These are phyloP conservation scores for Plasmodium vinckei DNA, from an alignment of 169 alveolate species.

Conservation along the genomic window DNA sequence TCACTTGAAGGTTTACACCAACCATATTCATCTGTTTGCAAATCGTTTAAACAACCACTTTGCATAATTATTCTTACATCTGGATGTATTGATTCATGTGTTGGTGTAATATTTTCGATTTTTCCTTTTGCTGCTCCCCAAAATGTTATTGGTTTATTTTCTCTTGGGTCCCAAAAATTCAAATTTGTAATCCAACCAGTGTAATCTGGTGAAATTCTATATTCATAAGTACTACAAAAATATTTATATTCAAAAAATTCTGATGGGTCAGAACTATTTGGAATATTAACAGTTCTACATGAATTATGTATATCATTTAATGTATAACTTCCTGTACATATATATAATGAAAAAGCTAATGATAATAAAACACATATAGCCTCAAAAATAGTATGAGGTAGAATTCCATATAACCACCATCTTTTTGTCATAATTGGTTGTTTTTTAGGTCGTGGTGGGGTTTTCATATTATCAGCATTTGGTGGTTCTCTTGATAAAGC, in stretches of 20 bases:
- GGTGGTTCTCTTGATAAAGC: constrained; percentile 95
- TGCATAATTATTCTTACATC: constrained; percentile 79
- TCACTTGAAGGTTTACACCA: constrained; percentile 75
- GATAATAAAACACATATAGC: constrained; percentile 89
- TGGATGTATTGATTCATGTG: constrained; percentile 51
- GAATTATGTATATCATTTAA: constrained; percentile 81
- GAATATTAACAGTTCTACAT: constrained; percentile 79
- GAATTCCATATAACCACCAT: constrained; percentile 93
- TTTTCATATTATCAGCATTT: constrained; percentile 89
- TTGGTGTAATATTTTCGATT: constrained; percentile 54
- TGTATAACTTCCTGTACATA: constrained; percentile 88
- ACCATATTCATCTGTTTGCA: constrained; percentile 78
- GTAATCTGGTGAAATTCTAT: constrained; percentile 82
- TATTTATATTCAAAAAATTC: constrained; percentile 77
- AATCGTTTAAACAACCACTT: constrained; percentile 34
- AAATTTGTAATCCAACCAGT: constrained; percentile 92
- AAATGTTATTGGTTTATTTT: constrained; percentile 80
- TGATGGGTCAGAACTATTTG: constrained; percentile 37
- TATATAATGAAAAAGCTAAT: constrained; percentile 88
- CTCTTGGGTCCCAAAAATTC: constrained; percentile 86
- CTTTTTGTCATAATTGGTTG: constrained; percentile 92
- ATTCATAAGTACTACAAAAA: constrained; percentile 90
- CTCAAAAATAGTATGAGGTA: constrained; percentile 93
- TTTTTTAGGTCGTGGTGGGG: constrained; percentile 90
- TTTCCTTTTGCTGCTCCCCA: constrained; percentile 90